Evolutionary conservation across 2,329 filamentous ascomycete species (phyloP).

Genomic region (Arthrinium phaeospermum): DNA sequence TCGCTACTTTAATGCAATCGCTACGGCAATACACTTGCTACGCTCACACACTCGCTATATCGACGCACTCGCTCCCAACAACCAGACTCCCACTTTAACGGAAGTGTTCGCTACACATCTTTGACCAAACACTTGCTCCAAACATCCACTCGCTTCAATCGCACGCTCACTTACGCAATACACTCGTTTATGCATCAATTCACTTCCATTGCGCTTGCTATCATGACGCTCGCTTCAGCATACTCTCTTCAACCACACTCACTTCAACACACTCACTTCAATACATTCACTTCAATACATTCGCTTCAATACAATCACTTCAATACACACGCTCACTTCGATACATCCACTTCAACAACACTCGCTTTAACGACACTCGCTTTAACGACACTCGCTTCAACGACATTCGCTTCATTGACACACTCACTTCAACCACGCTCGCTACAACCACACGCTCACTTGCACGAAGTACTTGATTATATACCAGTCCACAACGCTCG

Average conservation of each 20-base stretch:
- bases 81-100: background rate
- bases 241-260: too few species aligned
- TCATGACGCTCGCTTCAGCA: background rate
- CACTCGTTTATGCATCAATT: background rate
- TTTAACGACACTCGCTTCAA: background rate
- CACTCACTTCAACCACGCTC: background rate
- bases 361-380: background rate
- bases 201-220: background rate
- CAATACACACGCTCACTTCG: background rate
- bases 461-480: background rate
- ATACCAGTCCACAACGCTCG: background rate
- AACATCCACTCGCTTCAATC: background rate
- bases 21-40: background rate
- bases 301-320: background rate
- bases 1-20: too few species aligned
- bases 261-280: too few species aligned
- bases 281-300: background rate
- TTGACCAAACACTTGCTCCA: too few species aligned
- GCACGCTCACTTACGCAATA: background rate
- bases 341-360: background rate
- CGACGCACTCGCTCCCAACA: background rate
- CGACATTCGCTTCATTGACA: background rate
- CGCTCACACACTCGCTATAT: background rate
- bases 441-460: background rate
- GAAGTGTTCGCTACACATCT: background rate